Evolutionary conservation across 2,329 filamentous ascomycete genomes (phyloP), one percentile per base, ranked within the genome.

Genomic region (Beauveria sp.): DNA sequence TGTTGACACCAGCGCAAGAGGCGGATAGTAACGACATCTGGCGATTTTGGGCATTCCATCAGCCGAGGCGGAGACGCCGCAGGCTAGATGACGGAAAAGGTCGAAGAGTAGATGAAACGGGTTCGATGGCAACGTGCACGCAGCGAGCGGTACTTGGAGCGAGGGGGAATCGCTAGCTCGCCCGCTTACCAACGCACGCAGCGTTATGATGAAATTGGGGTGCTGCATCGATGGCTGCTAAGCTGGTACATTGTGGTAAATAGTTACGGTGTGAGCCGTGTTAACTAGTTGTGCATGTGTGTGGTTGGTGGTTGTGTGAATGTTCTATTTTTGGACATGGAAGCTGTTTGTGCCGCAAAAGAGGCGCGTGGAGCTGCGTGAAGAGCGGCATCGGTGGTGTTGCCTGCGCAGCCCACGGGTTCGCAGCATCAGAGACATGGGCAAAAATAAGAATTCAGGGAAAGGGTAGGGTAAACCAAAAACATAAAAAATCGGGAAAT

Each of bases 1-100:
- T 38, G 34, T 38, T 16, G 12, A 38, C 34, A 38, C 34, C 12
- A 24, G 22, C 22, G 12, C 12, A 16, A 38, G 34, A 38, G 34
- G 34, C 34, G 34, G 34, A 38, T 5, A 38, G 34, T 38, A 16
- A 16, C 14, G 16, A 38, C 12, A 26, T 26, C 45, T 48, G 45
- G 45, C 45, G 22, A 48, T 48, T 54, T 22, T 9, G 4, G n/a
- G 6, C 22, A 31, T 45, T 52, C 43, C 48, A 24, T 43, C 57
- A 51, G 57, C 57, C 57, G 51, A 60, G 57, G 45, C 48, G 57
- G 48, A 60, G 31, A 60, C 31, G 40, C 57, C 38, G 49, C 49
- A 60, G 26, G 28, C 48, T 46, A 24, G 14, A 53, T 38, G 34
- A 46, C 18, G 18, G 31, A 31, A 24, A 50, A 18, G 24, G 16